A percentile compares a stretch with the other conserved stretches of the same genome.
Conservation (phyloP, 768 basidiomycete genomes). For the Pleurotus pulmonarius region DNA sequence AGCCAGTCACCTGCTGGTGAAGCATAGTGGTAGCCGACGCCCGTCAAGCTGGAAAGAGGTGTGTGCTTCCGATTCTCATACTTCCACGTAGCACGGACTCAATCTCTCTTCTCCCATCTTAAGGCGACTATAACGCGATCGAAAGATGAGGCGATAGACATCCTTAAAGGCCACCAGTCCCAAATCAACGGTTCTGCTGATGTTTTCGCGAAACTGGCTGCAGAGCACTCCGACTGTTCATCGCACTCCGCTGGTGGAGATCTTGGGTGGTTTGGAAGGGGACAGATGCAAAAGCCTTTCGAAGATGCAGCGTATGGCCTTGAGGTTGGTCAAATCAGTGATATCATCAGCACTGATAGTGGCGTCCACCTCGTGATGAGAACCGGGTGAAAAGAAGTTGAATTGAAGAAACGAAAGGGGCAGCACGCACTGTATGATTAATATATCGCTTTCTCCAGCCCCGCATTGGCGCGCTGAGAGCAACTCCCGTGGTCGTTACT, state of each 20-base stretch:
- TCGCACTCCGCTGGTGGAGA: constrained; percentile 83
- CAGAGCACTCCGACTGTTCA: constrained; percentile 81
- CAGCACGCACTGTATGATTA: neutral
- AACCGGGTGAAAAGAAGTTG: constrained; percentile 50
- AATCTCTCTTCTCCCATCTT: neutral
- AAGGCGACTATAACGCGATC: constrained; percentile 83
- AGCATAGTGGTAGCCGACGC: constrained; percentile 77
- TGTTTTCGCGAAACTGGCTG: constrained; percentile 77
- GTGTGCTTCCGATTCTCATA: neutral
- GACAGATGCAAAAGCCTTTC: constrained; percentile 97
- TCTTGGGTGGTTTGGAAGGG: constrained; percentile 78
- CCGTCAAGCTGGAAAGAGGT: constrained; percentile 87
- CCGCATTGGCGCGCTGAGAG: too few relatives aligned
- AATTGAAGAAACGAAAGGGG: neutral
- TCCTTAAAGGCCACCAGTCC: constrained; percentile 60
- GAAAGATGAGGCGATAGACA: constrained; percentile 85
- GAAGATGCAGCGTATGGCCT: constrained; percentile 83
- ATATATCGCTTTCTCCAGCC: neutral
- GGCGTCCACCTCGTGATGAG: constrained; percentile 93
- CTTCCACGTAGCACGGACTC: too few relatives aligned
- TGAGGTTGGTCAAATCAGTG: constrained; percentile 73
- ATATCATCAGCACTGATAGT: constrained; percentile 83
- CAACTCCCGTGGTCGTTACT: too few relatives aligned
- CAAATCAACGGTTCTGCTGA: constrained; percentile 54
- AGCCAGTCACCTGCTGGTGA: constrained; percentile 94